Conservation (phyloP, 2,329 filamentous ascomycete genomes). For the Cucurbitaria berberidis region DNA sequence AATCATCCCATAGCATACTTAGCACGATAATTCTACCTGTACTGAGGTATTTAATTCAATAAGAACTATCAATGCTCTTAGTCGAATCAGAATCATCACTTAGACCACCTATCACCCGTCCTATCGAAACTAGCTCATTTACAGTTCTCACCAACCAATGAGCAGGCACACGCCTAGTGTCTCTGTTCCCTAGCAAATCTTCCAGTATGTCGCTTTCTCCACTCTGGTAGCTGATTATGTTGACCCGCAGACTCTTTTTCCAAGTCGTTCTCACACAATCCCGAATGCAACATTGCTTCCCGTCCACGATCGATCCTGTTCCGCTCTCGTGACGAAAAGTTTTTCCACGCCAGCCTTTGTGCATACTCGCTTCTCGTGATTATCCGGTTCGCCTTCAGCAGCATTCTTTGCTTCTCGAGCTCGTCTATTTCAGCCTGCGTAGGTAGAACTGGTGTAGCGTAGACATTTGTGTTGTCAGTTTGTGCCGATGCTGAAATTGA, state of each 20-base stretch:
- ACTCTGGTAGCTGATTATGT: slow-evolving; percentile 27
- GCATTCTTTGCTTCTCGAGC: background rate
- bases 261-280: slow-evolving; percentile 15
- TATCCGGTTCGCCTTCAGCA: slow-evolving; percentile 16
- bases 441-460: background rate
- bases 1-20: no score
- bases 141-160: no score
- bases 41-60: no score
- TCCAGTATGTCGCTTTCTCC: slow-evolving; percentile 26
- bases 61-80: no score
- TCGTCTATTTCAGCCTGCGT: background rate
- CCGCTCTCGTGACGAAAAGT: slow-evolving; percentile 17
- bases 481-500: background rate
- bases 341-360: slow-evolving; percentile 20
- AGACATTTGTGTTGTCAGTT: background rate
- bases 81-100: no score
- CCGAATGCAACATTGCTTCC: slow-evolving; percentile 26
- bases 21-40: no score
- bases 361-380: slow-evolving; percentile 16
- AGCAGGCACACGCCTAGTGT: no score
- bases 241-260: slow-evolving; percentile 10
- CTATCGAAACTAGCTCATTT: no score
- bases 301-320: slow-evolving; percentile 11
- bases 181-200: slow-evolving; percentile 9
- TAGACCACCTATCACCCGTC: no score